Conservation (phyloP, 768 basidiomycete species). For the Saitozyma sp. region DNA sequence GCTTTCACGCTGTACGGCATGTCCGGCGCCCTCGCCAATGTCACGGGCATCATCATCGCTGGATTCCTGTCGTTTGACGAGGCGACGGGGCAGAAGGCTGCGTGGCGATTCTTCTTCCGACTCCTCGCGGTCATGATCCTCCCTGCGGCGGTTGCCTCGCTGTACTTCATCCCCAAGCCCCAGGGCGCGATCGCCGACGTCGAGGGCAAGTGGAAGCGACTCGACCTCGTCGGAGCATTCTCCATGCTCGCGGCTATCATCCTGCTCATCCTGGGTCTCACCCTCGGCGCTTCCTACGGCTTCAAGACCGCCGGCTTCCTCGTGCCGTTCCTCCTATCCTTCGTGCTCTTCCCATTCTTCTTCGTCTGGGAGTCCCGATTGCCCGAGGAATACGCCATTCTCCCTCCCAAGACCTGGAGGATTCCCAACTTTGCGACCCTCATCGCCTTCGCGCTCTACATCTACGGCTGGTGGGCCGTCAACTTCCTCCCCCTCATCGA, state of each 20-base stretch:
- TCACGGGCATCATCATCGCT: slow-evolving; percentile 27
- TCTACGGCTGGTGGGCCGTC: slow-evolving; percentile 44
- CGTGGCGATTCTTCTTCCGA: slow-evolving; percentile 44
- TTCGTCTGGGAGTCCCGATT: slow-evolving; percentile 43
- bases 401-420: slow-evolving; percentile 45
- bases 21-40: slow-evolving; percentile 25
- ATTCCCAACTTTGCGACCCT: slow-evolving; percentile 48
- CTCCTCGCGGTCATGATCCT: slow-evolving; percentile 21
- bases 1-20: slow-evolving; percentile 32
- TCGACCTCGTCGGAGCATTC: slow-evolving; percentile 42
- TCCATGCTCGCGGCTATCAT: slow-evolving; percentile 41
- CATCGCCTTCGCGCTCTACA: slow-evolving; percentile 40
- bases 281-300: slow-evolving; percentile 46
- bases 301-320: slow-evolving; percentile 44
- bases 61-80: slow-evolving; percentile 29
- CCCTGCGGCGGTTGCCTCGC: slow-evolving; percentile 14
- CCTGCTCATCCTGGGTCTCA: slow-evolving; percentile 48
- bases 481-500: slow-evolving; percentile 36
- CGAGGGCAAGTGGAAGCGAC: slow-evolving; percentile 29
- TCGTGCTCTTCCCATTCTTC: slow-evolving; percentile 40
- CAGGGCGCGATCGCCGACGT: slow-evolving; percentile 11
- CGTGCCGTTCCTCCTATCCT: slow-evolving; percentile 43
- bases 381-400: slow-evolving; percentile 37
- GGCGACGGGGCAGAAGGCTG: slow-evolving; percentile 21
- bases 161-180: slow-evolving; percentile 30